Percentiles rank a stretch among this genome's conserved stretches.
These are phyloP conservation scores for Brettanomyces custersianus DNA, from an alignment of 805 yeast species.

Conservation along the genomic window DNA sequence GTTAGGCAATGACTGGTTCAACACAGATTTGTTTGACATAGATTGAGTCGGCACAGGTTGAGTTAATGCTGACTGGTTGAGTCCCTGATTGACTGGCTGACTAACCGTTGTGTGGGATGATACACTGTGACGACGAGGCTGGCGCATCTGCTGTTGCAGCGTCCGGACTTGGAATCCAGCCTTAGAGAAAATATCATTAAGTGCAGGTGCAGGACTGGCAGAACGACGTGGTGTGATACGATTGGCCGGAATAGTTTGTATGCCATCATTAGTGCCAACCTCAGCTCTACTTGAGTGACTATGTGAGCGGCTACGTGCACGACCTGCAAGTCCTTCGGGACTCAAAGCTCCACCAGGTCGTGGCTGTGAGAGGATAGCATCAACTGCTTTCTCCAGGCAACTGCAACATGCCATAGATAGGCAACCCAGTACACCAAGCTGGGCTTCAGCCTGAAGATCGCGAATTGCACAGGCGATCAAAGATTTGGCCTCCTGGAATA, in stretches of 20 bases:
- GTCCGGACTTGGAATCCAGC: slow-evolving; percentile 11
- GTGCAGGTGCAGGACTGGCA: slow-evolving; percentile 13
- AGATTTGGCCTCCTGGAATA: slow-evolving; percentile 60
- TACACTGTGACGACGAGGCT: too few species aligned
- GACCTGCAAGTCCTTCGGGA: too few species aligned
- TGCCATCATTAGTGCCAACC: too few species aligned
- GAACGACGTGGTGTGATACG: slow-evolving; percentile 2
- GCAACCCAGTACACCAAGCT: slow-evolving; percentile 50
- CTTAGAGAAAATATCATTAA: slow-evolving; percentile 25
- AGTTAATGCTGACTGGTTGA: too few species aligned
- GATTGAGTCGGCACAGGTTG: too few species aligned
- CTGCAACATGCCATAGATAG: slow-evolving; percentile 48
- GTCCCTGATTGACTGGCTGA: slow-evolving; percentile 3
- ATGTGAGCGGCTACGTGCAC: too few species aligned
- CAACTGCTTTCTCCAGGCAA: slow-evolving; percentile 49
- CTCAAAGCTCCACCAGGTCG: slow-evolving; percentile 17
- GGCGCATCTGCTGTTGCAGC: slow-evolving; percentile 16
- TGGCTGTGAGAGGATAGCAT: slow-evolving; percentile 50
- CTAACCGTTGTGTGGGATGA: too few species aligned
- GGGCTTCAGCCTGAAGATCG: slow-evolving; percentile 43
- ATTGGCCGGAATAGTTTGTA: too few species aligned
- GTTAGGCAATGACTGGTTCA: too few species aligned
- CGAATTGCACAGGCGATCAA: slow-evolving; percentile 42
- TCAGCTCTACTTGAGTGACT: too few species aligned
- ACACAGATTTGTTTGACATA: too few species aligned